Evolutionary conservation across 176 grass and related monocot species (phyloP), one percentile per base, ranked within the genome.

Genomic region (Elaeis guineensis): DNA sequence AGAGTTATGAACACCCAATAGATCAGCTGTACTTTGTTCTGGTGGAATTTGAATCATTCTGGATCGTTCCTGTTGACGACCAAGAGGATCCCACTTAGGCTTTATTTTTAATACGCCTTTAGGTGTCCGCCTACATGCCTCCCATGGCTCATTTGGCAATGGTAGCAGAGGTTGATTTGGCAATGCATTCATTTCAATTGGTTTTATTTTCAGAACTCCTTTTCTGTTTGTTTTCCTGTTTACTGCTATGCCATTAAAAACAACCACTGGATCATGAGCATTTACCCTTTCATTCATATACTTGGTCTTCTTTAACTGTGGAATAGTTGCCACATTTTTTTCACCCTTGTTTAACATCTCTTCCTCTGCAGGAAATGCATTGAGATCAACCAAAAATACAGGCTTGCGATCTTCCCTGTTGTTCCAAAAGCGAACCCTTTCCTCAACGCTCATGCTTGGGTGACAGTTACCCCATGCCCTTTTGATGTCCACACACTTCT

Each of bases 61-160:
- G 65, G 62, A 39, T 19, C 60, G 75, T 25, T 16, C 53, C 66
- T 14, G 35, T 44, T 69, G 32, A 59, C 16, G 32, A 59, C 23
- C 50, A 75, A 51, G 22, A 51, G 62, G 64, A 69, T 62, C 63
- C 63, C 23, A 60, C 28, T 71, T 76, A 25, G 28, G 75, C 32
- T 78, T 90, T 78, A 85, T 75, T 71, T 85, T 96, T 59, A 90
- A 62, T 32, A 90, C 78, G 16, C 84, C 80, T 87, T 88, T 90
- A 16, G 80, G 75, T 21, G 57, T 49, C 69, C 75, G 55, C 26
- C 49, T 50, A 50, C 30, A 59, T 76, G 65, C 73, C 75, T 67
- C 21, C 64, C 17, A 22, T 2, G 59, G 50, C 3, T 73, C 59
- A 16, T 6, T 39, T 6, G 28, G 30, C 49, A 44, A 17, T 61